Evolutionary conservation across 2,329 filamentous ascomycete genomes (phyloP).

Genomic region (Ascochyta koolunga): DNA sequence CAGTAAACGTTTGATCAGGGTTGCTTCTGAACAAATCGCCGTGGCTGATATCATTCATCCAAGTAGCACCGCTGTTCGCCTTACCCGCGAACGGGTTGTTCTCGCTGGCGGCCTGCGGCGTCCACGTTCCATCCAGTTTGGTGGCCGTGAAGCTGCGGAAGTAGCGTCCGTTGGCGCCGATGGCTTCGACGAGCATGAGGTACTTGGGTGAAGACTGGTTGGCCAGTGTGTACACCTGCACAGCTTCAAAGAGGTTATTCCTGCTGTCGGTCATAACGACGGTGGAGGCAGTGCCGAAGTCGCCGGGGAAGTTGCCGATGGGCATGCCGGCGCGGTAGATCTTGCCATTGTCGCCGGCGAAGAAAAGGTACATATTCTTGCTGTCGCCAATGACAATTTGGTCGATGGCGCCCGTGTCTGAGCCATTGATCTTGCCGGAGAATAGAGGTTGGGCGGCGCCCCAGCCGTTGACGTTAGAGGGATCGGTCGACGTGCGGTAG

Average conservation of each 20-base stretch:
- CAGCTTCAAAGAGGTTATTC: slow-evolving; percentile 69
- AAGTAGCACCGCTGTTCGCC: slow-evolving; percentile 67
- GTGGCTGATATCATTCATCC: slow-evolving; percentile 72
- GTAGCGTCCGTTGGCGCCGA: slow-evolving; percentile 64
- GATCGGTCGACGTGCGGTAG: slow-evolving; percentile 65
- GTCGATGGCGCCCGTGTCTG: slow-evolving; percentile 64
- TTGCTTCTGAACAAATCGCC: slow-evolving; percentile 65
- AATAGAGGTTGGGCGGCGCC: slow-evolving; percentile 61
- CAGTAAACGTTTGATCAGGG: slow-evolving; percentile 66
- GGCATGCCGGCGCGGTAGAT: slow-evolving; percentile 70
- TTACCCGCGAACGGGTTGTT: slow-evolving; percentile 69
- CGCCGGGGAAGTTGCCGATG: slow-evolving; percentile 65
- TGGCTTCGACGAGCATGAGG: slow-evolving; percentile 71
- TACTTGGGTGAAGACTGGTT: slow-evolving; percentile 59
- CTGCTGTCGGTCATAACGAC: slow-evolving; percentile 60
- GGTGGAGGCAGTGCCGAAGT: slow-evolving; percentile 60
- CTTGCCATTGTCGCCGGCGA: slow-evolving; percentile 69
- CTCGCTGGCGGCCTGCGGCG: slow-evolving; percentile 62
- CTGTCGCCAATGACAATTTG: slow-evolving; percentile 68
- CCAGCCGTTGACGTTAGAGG: slow-evolving; percentile 65
- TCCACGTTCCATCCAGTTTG: slow-evolving; percentile 64
- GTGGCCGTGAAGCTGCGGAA: slow-evolving; percentile 71
- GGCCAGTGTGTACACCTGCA: slow-evolving; percentile 67
- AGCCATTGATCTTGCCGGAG: slow-evolving; percentile 59
- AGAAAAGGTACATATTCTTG: slow-evolving; percentile 70